A percentile compares a stretch with the other conserved stretches of the same genome.
These are phyloP conservation scores for Calycina herbarum DNA, from an alignment of 2,329 filamentous ascomycete species.

Conservation along the genomic window DNA sequence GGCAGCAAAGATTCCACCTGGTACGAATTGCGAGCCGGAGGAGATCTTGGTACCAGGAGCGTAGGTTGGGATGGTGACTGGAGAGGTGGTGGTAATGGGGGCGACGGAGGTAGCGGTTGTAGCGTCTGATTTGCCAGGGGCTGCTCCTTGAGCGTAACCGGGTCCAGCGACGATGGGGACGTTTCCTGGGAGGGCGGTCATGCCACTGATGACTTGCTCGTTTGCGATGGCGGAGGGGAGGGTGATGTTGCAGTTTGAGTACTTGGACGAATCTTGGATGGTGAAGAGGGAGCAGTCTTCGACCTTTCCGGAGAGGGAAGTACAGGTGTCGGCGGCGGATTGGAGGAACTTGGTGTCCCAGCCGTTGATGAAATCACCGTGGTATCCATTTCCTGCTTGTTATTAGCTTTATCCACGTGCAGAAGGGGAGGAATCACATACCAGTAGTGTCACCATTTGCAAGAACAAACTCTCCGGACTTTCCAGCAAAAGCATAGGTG, in stretches of 20 bases:
- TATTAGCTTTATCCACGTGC: conserved; percentile 13
- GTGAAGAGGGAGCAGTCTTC: conserved; percentile 74
- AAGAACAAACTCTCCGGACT: conserved; percentile 70
- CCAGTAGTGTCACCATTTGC: conserved; percentile 77
- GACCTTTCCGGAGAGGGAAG: conserved; percentile 66
- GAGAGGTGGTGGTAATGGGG: not conserved
- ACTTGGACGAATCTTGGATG: conserved; percentile 58
- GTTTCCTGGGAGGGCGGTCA: conserved; percentile 64
- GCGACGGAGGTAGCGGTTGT: not conserved
- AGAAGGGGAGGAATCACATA: conserved; percentile 38
- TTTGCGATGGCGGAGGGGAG: conserved; percentile 53
- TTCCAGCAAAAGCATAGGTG: conserved; percentile 63
- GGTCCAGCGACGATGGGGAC: conserved; percentile 49
- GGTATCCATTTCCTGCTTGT: conserved; percentile 66
- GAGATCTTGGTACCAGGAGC: conserved; percentile 28
- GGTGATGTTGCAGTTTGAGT: conserved; percentile 63
- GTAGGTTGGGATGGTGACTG: conserved; percentile 19
- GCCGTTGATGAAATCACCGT: conserved; percentile 78
- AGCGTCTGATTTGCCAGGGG: conserved; percentile 9
- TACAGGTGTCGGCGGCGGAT: conserved; percentile 73
- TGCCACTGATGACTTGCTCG: conserved; percentile 60
- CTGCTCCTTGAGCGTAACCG: conserved; percentile 38
- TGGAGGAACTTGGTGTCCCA: conserved; percentile 73
- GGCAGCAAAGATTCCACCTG: conserved; percentile 38
- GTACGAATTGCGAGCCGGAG: conserved; percentile 22